A percentile compares a stretch with the other conserved stretches of the same genome.
Conservation (phyloP, 805 yeast genomes). For the Teunomyces atbi region DNA sequence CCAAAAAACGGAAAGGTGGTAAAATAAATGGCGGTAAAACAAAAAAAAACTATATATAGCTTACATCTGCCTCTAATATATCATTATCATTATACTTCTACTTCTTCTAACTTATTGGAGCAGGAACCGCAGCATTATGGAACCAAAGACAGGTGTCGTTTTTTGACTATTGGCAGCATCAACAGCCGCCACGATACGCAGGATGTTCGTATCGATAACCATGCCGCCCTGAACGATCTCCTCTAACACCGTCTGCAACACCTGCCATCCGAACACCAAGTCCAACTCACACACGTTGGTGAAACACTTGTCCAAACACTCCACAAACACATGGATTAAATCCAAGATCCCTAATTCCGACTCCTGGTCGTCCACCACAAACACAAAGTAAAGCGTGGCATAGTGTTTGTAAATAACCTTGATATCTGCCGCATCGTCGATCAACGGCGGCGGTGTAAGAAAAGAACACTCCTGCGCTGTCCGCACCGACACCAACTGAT, state of each 20-base stretch:
- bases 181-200: constrained; percentile 76
- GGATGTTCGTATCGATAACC: constrained; percentile 91
- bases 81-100: no score
- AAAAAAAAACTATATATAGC: no score
- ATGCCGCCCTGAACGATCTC: constrained; percentile 97
- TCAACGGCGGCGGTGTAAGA: constrained; percentile 80
- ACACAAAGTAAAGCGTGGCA: constrained; percentile 94
- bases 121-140: constrained; percentile 2
- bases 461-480: constrained; percentile 81
- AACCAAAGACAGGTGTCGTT: constrained; percentile 14
- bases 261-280: constrained; percentile 98
- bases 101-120: neutral
- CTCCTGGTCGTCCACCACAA: constrained; percentile 94
- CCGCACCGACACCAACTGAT: constrained; percentile 69
- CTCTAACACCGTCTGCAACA: constrained; percentile 82
- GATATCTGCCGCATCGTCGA: constrained; percentile 68
- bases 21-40: no score
- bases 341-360: constrained; percentile 92
- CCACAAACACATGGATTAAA: constrained; percentile 94
- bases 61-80: no score
- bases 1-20: neutral
- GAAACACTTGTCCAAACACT: constrained; percentile 89
- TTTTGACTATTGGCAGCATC: constrained; percentile 66
- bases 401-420: constrained; percentile 91
- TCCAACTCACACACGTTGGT: constrained; percentile 94